phyloP scores from a whole-genome alignment of 2,329 filamentous ascomycete genomes.

The Colletotrichum theobromicola region DNA sequence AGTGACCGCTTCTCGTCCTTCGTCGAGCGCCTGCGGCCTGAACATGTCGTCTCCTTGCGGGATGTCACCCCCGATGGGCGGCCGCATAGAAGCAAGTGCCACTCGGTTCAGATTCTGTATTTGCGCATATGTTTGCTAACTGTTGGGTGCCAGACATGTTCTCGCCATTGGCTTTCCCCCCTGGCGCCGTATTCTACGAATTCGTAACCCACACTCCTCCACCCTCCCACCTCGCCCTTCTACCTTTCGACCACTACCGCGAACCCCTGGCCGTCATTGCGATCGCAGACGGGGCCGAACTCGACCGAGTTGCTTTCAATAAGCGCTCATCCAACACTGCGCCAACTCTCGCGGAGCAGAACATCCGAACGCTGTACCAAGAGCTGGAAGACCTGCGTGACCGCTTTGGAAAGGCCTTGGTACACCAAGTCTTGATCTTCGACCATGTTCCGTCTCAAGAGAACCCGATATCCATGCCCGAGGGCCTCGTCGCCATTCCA shows the following conservation, averaged over 20 bases:
- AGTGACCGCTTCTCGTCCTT: slow-evolving; percentile 81
- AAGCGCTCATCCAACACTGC: slow-evolving; percentile 59
- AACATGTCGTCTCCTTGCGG: slow-evolving; percentile 82
- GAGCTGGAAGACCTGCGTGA: slow-evolving; percentile 76
- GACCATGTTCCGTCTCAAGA: slow-evolving; percentile 64
- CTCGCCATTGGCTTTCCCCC: slow-evolving; percentile 85
- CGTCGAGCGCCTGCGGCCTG: slow-evolving; percentile 75
- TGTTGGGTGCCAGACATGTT: slow-evolving; percentile 75
- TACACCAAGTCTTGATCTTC: slow-evolving; percentile 82
- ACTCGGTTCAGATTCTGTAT: background rate
- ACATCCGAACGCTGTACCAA: slow-evolving; percentile 64
- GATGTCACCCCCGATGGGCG: slow-evolving; percentile 86
- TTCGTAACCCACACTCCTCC: slow-evolving; percentile 80
- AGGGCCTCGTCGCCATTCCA: slow-evolving; percentile 76
- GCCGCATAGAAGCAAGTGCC: slow-evolving; percentile 78
- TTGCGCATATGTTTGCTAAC: background rate
- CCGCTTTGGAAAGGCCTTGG: slow-evolving; percentile 75
- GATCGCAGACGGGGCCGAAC: slow-evolving; percentile 80
- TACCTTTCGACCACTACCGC: slow-evolving; percentile 89
- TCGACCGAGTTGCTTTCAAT: slow-evolving; percentile 58
- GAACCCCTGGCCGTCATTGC: slow-evolving; percentile 85
- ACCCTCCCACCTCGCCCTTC: slow-evolving; percentile 78
- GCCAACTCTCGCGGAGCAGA: slow-evolving; percentile 58
- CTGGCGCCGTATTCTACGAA: slow-evolving; percentile 87
- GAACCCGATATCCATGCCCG: slow-evolving; percentile 60